Evolutionary conservation across 179 eudicot species (phyloP).

Genomic region (Spergularia azorica): DNA sequence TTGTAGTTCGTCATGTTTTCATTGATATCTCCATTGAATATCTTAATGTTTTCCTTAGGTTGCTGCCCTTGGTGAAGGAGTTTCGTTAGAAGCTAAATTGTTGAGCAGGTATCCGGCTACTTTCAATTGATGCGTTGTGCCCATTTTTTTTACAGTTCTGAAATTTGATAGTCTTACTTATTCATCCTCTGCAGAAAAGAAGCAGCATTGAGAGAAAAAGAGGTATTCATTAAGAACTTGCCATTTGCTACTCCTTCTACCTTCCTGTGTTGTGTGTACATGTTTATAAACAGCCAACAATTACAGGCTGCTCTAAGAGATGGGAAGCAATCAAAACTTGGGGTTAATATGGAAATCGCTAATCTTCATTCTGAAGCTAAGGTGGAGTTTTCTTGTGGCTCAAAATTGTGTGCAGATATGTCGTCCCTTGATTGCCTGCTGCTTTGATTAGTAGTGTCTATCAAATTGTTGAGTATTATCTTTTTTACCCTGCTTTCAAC

Average conservation of each 20-base stretch:
- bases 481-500: slow-evolving; percentile 27
- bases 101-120: slow-evolving; percentile 60
- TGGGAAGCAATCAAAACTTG: slow-evolving; percentile 70
- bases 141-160: slow-evolving; percentile 4
- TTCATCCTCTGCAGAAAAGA: slow-evolving; percentile 66
- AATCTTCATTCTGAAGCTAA: slow-evolving; percentile 58
- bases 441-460: not conserved
- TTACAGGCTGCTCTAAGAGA: slow-evolving; percentile 86
- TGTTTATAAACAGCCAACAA: slow-evolving; percentile 10
- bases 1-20: not conserved
- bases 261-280: not conserved
- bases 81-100: slow-evolving; percentile 76
- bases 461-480: slow-evolving; percentile 11
- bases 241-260: not conserved
- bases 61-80: slow-evolving; percentile 89
- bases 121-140: slow-evolving; percentile 3
- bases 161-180: slow-evolving; percentile 16
- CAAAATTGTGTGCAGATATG: not conserved
- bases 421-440: not conserved
- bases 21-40: not conserved
- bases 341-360: slow-evolving; percentile 53
- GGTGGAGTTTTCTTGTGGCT: slow-evolving; percentile 42
- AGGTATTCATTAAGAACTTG: slow-evolving; percentile 52
- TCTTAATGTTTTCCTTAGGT: slow-evolving; percentile 42
- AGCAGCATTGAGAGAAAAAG: slow-evolving; percentile 90